Evolutionary conservation across 345 rosid genomes (phyloP).

Genomic region (Rhodomyrtus tomentosa): DNA sequence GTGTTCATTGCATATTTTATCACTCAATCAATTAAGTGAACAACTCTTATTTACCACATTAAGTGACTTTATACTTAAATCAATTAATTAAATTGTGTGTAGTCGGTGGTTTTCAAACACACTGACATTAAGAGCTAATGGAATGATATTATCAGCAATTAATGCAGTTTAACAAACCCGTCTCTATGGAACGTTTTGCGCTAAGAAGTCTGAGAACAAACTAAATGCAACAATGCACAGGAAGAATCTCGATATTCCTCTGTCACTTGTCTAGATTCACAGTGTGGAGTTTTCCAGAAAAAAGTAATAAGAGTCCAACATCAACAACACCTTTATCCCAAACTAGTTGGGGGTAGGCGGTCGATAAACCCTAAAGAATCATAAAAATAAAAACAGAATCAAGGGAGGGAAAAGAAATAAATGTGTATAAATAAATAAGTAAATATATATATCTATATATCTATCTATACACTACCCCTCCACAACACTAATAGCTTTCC

Average conservation of each 20-base stretch:
- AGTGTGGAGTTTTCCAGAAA: neutral
- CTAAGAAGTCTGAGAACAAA: neutral
- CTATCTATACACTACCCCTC: no score
- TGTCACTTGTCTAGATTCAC: neutral
- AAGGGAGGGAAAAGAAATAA: no score
- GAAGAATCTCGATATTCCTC: neutral
- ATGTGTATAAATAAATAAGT: no score
- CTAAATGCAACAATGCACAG: neutral
- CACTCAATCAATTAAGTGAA: neutral
- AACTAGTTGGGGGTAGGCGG: no score
- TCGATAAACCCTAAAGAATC: no score
- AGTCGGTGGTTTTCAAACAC: neutral
- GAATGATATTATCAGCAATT: neutral
- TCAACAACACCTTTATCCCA: no score
- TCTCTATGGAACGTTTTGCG: neutral
- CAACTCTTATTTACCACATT: neutral
- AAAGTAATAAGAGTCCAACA: no score
- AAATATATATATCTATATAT: no score
- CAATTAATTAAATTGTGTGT: neutral
- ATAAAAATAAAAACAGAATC: no score
- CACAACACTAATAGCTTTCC: no score
- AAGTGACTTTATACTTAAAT: neutral
- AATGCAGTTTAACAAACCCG: neutral
- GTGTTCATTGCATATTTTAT: neutral
- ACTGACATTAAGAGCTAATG: neutral